Evolutionary conservation across 352 stramenopile genomes (phyloP), one percentile per base, ranked within the genome.

Genomic region (Pythium apleroticum): DNA sequence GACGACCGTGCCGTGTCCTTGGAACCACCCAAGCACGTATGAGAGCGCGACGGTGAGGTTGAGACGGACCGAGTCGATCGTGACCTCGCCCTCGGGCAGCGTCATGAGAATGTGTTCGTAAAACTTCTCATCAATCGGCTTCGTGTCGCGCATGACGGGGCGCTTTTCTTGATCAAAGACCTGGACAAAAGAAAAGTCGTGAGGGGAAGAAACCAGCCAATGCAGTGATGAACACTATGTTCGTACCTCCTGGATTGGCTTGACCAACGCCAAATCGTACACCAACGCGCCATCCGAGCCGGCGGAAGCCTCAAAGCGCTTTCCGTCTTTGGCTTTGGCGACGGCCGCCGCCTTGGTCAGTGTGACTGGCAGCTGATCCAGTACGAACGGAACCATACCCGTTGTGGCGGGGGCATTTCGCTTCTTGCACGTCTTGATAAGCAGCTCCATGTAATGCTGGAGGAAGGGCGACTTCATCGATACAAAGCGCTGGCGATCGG

Each of bases 311-410:
- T 98, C 93, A 27, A 89, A 78, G 0, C 79, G 67, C 74, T 98
- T 98, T 56, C 89, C 92, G 19, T 86, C 72, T 48, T 71, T 78
- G 22, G 95, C 89, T 57, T 86, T 90, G 25, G 79, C 68, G 77
- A 98, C 91, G 0, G 84, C 87, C 24, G 78, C 74, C 17, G 66
- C 76, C 60, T 90, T 89, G 14, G 77, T 74, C 41, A 90, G 61
- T 7, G 65, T 73, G 2, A 78, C 56, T 53, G 97, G 90, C 19
- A 97, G 76, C 65, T 97, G 88, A 31, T 97, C 82, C 1, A 97
- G 90, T 62, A 99, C 98, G 52, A 97, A 91, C 3, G 96, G 95
- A 12, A 96, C 91, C 96, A 99, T 99, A 17, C 97, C 97, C 15
- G 95, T 97, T 76, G 98, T 99, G 17, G 96, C 95, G 33, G 94